A percentile compares a stretch with the other conserved stretches of the same genome.
These are phyloP conservation scores for Mortierella hygrophila DNA, from an alignment of 192 early-diverging fungal genomes.

Conservation along the genomic window DNA sequence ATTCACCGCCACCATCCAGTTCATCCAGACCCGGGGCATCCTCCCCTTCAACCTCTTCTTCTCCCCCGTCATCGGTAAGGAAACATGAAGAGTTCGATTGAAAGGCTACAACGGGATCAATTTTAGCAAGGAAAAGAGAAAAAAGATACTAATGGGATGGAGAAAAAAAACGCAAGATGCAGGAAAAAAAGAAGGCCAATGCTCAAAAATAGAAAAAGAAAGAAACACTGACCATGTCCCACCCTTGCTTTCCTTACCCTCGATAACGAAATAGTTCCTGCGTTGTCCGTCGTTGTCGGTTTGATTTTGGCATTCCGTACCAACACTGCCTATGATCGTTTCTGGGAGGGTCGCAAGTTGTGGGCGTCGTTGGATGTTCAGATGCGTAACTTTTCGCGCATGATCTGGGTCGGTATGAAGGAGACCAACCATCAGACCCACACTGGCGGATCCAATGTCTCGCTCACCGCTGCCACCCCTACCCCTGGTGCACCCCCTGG, in stretches of 20 bases:
- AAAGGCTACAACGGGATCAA: no score
- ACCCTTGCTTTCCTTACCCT: neutral
- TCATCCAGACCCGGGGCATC: neutral
- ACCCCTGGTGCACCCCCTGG: neutral
- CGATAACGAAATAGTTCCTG: constrained; percentile 32
- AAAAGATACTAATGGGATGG: neutral
- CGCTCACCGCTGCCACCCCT: constrained; percentile 20
- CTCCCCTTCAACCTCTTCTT: constrained; percentile 22
- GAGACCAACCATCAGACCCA: constrained; percentile 19
- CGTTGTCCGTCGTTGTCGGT: constrained; percentile 53
- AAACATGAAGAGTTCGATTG: neutral
- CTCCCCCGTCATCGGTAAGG: constrained; percentile 42
- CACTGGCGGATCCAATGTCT: neutral
- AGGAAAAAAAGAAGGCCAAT: neutral
- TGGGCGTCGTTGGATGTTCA: constrained; percentile 54
- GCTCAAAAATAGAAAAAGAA: neutral
- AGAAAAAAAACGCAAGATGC: neutral
- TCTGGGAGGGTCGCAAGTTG: constrained; percentile 59
- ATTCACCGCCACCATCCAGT: constrained; percentile 25
- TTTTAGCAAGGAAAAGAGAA: neutral
- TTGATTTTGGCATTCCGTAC: constrained; percentile 55
- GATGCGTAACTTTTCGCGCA: constrained; percentile 54
- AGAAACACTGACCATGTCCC: neutral
- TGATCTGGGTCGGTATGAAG: constrained; percentile 58
- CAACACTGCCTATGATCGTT: constrained; percentile 59